Evolutionary conservation across 805 yeast genomes (phyloP).

Genomic region (Danielia reshetovae): DNA sequence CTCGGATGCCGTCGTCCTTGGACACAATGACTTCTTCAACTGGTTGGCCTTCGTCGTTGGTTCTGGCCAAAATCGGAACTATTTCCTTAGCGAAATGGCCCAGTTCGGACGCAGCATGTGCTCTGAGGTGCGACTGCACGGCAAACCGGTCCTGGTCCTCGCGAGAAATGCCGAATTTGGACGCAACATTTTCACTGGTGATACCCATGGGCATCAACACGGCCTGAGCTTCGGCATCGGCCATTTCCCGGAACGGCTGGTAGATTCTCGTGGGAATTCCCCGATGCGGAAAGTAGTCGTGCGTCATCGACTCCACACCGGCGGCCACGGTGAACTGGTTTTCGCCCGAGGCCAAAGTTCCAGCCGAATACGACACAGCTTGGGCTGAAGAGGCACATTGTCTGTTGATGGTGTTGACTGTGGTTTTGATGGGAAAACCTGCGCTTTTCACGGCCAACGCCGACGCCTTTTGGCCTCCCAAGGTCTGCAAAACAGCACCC

Average conservation of each 20-base stretch:
- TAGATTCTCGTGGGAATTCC: conserved; percentile 33
- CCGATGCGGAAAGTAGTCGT: conserved; percentile 37
- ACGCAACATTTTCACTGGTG: conserved; percentile 25
- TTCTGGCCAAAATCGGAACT: conserved; percentile 14
- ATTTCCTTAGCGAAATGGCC: conserved; percentile 23
- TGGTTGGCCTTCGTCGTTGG: conserved; percentile 7
- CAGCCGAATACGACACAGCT: conserved; percentile 30
- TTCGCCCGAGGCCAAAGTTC: conserved; percentile 27
- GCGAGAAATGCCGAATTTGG: conserved; percentile 21
- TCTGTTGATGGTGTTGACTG: conserved; percentile 33
- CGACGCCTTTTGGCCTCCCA: conserved; percentile 37
- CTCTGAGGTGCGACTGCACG: conserved; percentile 21
- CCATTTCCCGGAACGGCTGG: conserved; percentile 14
- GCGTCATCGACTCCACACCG: conserved; percentile 42
- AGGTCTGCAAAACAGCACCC: conserved; percentile 34
- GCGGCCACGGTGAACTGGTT: conserved; percentile 33
- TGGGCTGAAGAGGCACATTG: conserved; percentile 41
- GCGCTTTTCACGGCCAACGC: conserved; percentile 31
- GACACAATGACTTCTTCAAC: conserved; percentile 6
- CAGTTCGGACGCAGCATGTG: conserved; percentile 19
- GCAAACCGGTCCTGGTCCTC: conserved; percentile 25
- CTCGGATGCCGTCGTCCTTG: conserved; percentile 31
- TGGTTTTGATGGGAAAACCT: conserved; percentile 32
- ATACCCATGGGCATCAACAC: conserved; percentile 31
- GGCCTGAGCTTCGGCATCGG: conserved; percentile 22